phyloP scores from a whole-genome alignment of 2,329 filamentous ascomycete genomes.

The Sclerotinia borealis region DNA sequence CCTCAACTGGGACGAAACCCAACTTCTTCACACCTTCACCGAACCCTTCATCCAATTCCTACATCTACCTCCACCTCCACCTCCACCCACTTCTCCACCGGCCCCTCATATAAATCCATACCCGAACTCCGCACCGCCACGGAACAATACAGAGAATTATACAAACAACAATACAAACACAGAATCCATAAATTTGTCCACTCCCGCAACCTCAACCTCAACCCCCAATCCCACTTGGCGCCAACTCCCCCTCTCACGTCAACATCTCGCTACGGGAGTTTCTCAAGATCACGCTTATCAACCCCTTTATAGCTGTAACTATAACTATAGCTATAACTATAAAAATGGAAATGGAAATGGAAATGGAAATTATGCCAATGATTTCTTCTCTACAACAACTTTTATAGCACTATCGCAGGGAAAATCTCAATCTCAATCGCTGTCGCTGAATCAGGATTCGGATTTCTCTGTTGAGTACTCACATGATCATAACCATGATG shows the following conservation, averaged over 20 bases:
- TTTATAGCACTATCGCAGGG: slow-evolving; percentile 10
- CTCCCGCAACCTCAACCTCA: no score
- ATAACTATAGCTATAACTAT: no score
- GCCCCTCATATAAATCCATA: no score
- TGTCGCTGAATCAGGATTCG: neutral
- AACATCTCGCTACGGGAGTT: slow-evolving; percentile 43
- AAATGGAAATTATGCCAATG: slow-evolving; percentile 31
- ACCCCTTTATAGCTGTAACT: no score
- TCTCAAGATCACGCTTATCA: slow-evolving; percentile 42
- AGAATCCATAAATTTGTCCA: no score
- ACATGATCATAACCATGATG: no score
- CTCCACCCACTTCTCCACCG: no score
- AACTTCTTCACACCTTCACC: slow-evolving; percentile 44
- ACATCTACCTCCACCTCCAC: slow-evolving; percentile 23
- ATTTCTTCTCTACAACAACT: slow-evolving; percentile 43
- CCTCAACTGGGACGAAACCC: slow-evolving; percentile 48
- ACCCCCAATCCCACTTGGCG: slow-evolving; percentile 40
- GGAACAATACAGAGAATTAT: slow-evolving; percentile 8
- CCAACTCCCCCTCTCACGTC: slow-evolving; percentile 43
- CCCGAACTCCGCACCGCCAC: slow-evolving; percentile 4
- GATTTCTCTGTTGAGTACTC: neutral
- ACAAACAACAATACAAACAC: no score
- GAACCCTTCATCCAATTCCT: slow-evolving; percentile 38
- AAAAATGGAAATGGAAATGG: no score
- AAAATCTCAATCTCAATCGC: neutral